Evolutionary conservation across 2,329 filamentous ascomycete genomes (phyloP).

Genomic region (Apiospora arundinis): DNA sequence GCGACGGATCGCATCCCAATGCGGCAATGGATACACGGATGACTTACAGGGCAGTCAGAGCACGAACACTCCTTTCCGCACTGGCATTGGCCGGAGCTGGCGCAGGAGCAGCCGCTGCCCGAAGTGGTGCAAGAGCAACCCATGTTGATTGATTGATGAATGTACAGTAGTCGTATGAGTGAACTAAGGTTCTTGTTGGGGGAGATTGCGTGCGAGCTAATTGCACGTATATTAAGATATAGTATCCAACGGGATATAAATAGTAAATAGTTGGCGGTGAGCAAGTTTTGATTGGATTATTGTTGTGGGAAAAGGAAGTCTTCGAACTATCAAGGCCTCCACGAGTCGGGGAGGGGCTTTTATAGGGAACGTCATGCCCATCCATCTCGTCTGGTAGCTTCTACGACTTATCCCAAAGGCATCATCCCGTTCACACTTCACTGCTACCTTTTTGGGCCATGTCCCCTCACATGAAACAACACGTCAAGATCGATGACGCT

Average conservation of each 20-base stretch:
- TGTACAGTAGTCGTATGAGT: background rate
- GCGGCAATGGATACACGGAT: background rate
- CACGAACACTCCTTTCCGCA: conserved; percentile 16
- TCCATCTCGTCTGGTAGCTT: background rate
- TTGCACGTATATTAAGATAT: background rate
- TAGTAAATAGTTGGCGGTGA: background rate
- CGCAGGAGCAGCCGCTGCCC: conserved; percentile 15
- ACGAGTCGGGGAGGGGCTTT: background rate
- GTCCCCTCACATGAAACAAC: conserved; percentile 8
- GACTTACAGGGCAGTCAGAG: conserved; percentile 14
- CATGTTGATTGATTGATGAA: background rate
- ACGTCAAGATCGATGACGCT: background rate
- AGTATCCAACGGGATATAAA: background rate
- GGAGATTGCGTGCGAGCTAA: background rate
- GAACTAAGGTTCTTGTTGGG: background rate
- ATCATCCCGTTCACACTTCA: too few relatives aligned
- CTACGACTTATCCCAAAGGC: background rate
- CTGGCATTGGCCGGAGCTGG: conserved; percentile 18
- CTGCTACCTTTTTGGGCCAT: background rate
- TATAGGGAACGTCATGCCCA: background rate
- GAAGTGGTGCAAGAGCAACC: conserved; percentile 17
- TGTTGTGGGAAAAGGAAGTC: background rate
- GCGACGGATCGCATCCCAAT: background rate
- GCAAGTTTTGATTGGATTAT: conserved; percentile 9
- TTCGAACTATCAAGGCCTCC: background rate